These are phyloP conservation scores for Amylostereum chailletii DNA, from an alignment of 1,284 basidiomycete genomes.

Conservation along the genomic window DNA sequence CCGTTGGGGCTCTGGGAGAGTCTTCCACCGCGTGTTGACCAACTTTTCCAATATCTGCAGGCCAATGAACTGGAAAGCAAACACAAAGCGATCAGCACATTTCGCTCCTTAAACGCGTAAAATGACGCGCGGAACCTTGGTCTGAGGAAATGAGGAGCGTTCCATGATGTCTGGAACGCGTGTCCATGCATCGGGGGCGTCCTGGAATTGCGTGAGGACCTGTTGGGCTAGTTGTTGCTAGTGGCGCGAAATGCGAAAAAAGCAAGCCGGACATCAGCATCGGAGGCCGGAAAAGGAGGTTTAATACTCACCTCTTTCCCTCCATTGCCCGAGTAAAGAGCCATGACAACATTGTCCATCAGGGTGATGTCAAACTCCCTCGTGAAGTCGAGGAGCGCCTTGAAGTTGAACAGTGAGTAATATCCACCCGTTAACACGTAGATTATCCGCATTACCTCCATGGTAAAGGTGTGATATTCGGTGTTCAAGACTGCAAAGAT, in stretches of 20 bases:
- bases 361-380: conserved; percentile 78
- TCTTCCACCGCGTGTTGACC: conserved; percentile 93
- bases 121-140: conserved; percentile 58
- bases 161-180: conserved; percentile 94
- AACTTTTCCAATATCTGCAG: conserved; percentile 94
- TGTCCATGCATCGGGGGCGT: conserved; percentile 97
- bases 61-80: conserved; percentile 72
- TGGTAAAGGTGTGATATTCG: too few species aligned
- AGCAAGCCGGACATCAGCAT: neutral
- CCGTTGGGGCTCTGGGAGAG: conserved; percentile 88
- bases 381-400: conserved; percentile 85
- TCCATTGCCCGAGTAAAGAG: conserved; percentile 76
- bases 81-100: conserved; percentile 1
- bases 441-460: too few species aligned
- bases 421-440: too few species aligned
- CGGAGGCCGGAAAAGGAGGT: conserved; percentile 5
- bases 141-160: conserved; percentile 77
- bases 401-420: neutral
- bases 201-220: conserved; percentile 92
- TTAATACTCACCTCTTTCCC: conserved; percentile 47
- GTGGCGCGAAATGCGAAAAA: conserved; percentile 4
- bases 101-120: neutral
- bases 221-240: conserved; percentile 91
- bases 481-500: too few species aligned
- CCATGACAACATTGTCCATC: conserved; percentile 80